These are phyloP conservation scores for Termitomyces sp. DNA, from an alignment of 768 basidiomycete species.

Conservation along the genomic window DNA sequence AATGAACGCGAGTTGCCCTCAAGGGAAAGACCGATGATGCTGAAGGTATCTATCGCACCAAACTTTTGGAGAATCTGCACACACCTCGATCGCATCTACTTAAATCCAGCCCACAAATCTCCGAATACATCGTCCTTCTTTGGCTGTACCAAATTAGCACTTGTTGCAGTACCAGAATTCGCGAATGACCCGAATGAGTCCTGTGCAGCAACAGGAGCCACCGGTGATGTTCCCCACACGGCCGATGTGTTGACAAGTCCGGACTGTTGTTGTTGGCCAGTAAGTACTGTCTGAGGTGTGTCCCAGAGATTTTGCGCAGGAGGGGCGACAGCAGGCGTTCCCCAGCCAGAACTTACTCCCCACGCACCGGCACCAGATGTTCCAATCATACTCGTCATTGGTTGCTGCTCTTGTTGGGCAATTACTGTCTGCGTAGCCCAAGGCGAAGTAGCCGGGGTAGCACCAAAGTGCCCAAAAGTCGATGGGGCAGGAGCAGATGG, in stretches of 20 bases:
- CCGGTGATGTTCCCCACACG: constrained; percentile 47
- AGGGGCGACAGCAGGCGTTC: constrained; percentile 23
- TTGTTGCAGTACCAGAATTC: constrained; percentile 17
- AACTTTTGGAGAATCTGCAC: neutral
- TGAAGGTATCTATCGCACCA: neutral
- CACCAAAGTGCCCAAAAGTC: constrained; percentile 30
- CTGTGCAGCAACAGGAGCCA: constrained; percentile 12
- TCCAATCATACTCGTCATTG: constrained; percentile 49
- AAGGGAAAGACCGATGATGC: neutral
- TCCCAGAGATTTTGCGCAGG: constrained; percentile 38
- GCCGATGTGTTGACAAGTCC: constrained; percentile 46
- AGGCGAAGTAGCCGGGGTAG: constrained; percentile 18
- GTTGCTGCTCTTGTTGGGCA: constrained; percentile 14
- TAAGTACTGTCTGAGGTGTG: constrained; percentile 15
- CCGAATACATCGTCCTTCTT: constrained; percentile 80
- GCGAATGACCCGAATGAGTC: constrained; percentile 29
- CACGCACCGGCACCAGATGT: constrained; percentile 50
- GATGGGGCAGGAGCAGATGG: constrained; percentile 25
- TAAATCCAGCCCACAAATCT: constrained; percentile 81
- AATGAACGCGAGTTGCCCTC: neutral
- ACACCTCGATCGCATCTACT: constrained; percentile 28
- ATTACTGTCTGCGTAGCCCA: constrained; percentile 23
- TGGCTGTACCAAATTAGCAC: constrained; percentile 9
- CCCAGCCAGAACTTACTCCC: constrained; percentile 68
- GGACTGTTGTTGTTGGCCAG: constrained; percentile 22